Evolutionary conservation across 2,329 filamentous ascomycete genomes (phyloP).

Genomic region (Fusarium buxicola): DNA sequence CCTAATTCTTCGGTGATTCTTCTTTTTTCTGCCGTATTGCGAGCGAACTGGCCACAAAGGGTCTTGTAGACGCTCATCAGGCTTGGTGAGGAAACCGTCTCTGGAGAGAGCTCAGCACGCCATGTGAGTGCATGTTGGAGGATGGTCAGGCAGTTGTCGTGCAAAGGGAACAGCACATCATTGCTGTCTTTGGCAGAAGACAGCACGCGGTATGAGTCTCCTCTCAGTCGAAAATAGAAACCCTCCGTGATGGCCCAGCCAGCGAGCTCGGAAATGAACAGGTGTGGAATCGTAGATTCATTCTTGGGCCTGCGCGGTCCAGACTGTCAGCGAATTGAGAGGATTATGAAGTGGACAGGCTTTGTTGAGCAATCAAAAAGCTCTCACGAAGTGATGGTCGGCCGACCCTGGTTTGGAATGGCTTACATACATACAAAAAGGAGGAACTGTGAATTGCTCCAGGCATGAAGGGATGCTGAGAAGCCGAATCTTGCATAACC

Average conservation of each 20-base stretch:
- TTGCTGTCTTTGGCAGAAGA: not conserved
- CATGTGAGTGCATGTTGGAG: not conserved
- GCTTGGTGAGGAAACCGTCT: not conserved
- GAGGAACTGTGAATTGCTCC: not conserved
- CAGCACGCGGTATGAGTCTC: slow-evolving; percentile 4
- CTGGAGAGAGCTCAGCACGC: not conserved
- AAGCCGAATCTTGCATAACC: slow-evolving; percentile 3
- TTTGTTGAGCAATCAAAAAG: too few species aligned
- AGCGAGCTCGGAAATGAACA: slow-evolving; percentile 5
- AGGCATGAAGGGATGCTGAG: not conserved
- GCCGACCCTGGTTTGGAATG: too few species aligned
- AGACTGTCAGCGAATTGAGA: not conserved
- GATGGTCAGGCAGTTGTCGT: slow-evolving; percentile 3
- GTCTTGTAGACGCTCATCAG: not conserved
- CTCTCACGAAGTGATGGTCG: too few species aligned
- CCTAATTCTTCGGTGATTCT: not conserved
- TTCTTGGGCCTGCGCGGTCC: not conserved
- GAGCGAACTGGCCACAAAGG: not conserved
- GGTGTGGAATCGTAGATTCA: not conserved
- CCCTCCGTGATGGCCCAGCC: slow-evolving; percentile 10
- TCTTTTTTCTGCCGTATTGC: not conserved
- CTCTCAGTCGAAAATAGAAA: not conserved
- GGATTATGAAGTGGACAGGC: not conserved
- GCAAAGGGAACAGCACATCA: slow-evolving; percentile 2
- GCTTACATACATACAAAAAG: not conserved